These are phyloP conservation scores for Cenchrus americanus DNA, from an alignment of 176 grass and related monocot species.

Conservation along the genomic window DNA sequence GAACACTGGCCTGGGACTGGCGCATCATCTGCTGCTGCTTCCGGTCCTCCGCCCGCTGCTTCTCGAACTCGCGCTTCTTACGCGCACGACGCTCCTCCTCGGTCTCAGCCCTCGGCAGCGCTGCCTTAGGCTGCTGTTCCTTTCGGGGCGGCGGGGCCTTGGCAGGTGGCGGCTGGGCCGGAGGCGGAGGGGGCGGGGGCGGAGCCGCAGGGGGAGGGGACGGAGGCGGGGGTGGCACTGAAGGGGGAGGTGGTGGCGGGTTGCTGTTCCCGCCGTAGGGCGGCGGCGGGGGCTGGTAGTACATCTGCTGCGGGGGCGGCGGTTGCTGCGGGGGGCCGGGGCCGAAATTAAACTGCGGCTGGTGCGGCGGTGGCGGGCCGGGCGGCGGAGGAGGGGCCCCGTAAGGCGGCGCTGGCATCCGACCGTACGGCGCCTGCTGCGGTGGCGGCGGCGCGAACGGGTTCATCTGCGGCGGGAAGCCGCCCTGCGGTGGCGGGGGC, in stretches of 20 bases:
- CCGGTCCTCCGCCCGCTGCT: constrained; percentile 77
- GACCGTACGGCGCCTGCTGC: constrained; percentile 52
- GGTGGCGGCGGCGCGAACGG: constrained; percentile 37
- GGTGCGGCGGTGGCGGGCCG: constrained; percentile 51
- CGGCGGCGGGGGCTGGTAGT: constrained; percentile 55
- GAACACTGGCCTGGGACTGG: constrained; percentile 76
- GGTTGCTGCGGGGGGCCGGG: constrained; percentile 34
- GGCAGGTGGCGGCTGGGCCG: constrained; percentile 37
- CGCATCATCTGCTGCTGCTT: constrained; percentile 76
- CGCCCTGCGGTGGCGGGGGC: constrained; percentile 50
- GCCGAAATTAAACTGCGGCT: constrained; percentile 54
- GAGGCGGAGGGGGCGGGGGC: constrained; percentile 49
- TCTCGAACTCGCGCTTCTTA: constrained; percentile 86
- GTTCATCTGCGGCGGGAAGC: constrained; percentile 53
- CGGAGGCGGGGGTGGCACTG: constrained; percentile 41
- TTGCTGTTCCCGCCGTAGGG: constrained; percentile 44
- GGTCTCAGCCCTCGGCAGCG: constrained; percentile 58
- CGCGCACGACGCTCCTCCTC: constrained; percentile 73
- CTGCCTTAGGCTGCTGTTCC: constrained; percentile 47
- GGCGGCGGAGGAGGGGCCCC: constrained; percentile 48
- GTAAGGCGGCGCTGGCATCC: constrained; percentile 46
- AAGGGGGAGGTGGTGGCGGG: constrained; percentile 52
- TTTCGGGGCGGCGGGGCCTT: constrained; percentile 32
- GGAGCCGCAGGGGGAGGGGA: constrained; percentile 56
- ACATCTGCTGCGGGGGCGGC: constrained; percentile 41